These are phyloP conservation scores for Prunus persica DNA, from an alignment of 306 rosid genomes.

Conservation along the genomic window DNA sequence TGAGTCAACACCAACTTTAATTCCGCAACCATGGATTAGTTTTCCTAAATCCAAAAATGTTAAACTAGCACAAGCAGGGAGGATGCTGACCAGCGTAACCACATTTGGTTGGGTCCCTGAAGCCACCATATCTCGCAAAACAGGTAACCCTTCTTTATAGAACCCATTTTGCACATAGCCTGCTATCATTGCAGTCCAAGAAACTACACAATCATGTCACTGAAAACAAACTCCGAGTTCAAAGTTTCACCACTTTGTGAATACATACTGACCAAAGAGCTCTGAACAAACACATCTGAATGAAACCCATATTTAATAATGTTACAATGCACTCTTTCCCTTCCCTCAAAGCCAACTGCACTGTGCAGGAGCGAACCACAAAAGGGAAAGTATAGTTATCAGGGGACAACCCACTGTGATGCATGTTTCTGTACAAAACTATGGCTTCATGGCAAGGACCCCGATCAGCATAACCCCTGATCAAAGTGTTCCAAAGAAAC, in stretches of 20 bases:
- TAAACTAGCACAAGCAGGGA: conserved; percentile 30
- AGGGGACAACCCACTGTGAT: conserved; percentile 50
- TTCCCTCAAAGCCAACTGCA: conserved; percentile 57
- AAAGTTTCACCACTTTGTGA: conserved; percentile 26
- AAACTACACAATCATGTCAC: conserved; percentile 16
- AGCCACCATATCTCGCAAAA: conserved; percentile 25
- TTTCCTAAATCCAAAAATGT: conserved; percentile 21
- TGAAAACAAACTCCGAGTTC: conserved; percentile 13
- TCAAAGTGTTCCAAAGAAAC: conserved; percentile 77
- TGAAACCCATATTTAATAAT: conserved; percentile 52
- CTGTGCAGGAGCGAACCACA: conserved; percentile 74
- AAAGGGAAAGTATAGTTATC: conserved; percentile 77
- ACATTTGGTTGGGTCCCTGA: conserved; percentile 31
- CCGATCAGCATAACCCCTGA: conserved; percentile 76
- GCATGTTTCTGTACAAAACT: conserved; percentile 50
- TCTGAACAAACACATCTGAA: conserved; percentile 68
- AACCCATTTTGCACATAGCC: conserved; percentile 32
- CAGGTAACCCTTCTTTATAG: conserved; percentile 26
- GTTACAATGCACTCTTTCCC: conserved; percentile 66
- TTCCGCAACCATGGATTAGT: conserved; percentile 20
- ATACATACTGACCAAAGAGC: conserved; percentile 30
- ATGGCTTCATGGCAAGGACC: conserved; percentile 69
- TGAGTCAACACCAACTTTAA: conserved; percentile 11
- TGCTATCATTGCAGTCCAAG: conserved; percentile 39
- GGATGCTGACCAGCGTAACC: conserved; percentile 26